Conservation (phyloP, 2,329 filamentous ascomycete species). For the Xylariaceae sp. region DNA sequence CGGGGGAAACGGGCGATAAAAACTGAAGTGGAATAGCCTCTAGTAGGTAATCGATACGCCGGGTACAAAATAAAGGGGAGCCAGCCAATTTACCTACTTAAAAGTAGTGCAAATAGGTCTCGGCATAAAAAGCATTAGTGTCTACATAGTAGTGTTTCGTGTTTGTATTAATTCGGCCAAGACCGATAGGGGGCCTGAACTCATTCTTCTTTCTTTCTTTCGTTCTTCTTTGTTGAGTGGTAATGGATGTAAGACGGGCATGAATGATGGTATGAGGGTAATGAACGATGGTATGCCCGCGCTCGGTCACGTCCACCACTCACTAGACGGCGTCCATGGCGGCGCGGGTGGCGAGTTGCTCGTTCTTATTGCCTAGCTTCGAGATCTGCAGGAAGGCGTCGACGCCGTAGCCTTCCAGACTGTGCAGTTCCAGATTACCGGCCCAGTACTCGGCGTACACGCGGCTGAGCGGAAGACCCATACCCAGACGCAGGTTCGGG, state of each 20-base stretch:
- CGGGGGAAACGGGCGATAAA: no score
- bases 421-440: constrained; percentile 83
- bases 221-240: no score
- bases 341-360: constrained; percentile 76
- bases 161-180: no score
- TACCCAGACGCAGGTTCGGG: constrained; percentile 81
- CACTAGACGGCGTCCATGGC: constrained; percentile 67
- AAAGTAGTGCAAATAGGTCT: no score
- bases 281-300: background rate
- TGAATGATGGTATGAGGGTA: background rate
- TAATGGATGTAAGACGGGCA: background rate
- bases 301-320: background rate
- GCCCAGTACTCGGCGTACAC: constrained; percentile 99
- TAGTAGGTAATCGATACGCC: no score
- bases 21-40: no score
- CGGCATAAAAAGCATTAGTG: no score
- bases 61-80: no score
- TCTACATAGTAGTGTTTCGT: no score
- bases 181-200: no score
- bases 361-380: constrained; percentile 95
- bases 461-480: constrained; percentile 87
- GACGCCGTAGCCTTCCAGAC: constrained; percentile 89
- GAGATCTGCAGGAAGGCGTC: constrained; percentile 96
- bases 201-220: no score
- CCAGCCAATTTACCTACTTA: no score